phyloP scores from a whole-genome alignment of 148 eudicot genomes.

The Vaccinium corymbosum region DNA sequence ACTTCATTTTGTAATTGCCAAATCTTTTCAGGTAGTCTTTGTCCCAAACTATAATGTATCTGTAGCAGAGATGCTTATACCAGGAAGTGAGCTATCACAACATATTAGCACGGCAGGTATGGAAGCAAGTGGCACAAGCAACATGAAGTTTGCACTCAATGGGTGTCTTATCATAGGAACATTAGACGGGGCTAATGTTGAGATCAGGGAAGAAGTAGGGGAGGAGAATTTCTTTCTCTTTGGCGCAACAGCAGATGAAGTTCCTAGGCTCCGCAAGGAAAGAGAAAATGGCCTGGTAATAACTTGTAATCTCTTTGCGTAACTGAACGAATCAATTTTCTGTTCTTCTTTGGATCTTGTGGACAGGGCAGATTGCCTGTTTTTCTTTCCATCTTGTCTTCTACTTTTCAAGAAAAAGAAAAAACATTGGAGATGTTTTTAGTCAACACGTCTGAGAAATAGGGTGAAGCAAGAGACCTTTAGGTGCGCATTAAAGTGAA shows the following conservation, averaged over 20 bases:
- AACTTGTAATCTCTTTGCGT: neutral
- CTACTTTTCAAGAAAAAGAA: neutral
- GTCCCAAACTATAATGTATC: conserved; percentile 98
- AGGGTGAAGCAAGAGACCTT: neutral
- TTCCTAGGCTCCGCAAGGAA: conserved; percentile 82
- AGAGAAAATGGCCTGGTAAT: conserved; percentile 88
- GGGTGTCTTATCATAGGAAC: conserved; percentile 98
- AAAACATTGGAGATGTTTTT: neutral
- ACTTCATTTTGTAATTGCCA: neutral
- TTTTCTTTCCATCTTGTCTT: neutral
- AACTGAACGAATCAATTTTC: neutral
- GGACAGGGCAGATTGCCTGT: neutral
- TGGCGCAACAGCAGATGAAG: conserved; percentile 97
- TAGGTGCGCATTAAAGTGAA: neutral
- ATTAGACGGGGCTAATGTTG: conserved; percentile 94
- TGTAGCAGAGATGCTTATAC: conserved; percentile 94
- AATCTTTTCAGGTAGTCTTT: conserved; percentile 65
- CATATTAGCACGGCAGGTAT: conserved; percentile 99
- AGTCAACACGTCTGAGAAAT: neutral
- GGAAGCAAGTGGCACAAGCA: conserved; percentile 99
- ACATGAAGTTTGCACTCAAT: conserved; percentile 97
- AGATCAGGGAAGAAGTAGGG: conserved; percentile 94
- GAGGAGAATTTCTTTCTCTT: conserved; percentile 89
- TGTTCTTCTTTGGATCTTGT: neutral
- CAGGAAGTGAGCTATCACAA: conserved; percentile 98